Evolutionary conservation across 805 yeast genomes (phyloP), one percentile per base, ranked within the genome.

Genomic region (Kazachstania taianensis): DNA sequence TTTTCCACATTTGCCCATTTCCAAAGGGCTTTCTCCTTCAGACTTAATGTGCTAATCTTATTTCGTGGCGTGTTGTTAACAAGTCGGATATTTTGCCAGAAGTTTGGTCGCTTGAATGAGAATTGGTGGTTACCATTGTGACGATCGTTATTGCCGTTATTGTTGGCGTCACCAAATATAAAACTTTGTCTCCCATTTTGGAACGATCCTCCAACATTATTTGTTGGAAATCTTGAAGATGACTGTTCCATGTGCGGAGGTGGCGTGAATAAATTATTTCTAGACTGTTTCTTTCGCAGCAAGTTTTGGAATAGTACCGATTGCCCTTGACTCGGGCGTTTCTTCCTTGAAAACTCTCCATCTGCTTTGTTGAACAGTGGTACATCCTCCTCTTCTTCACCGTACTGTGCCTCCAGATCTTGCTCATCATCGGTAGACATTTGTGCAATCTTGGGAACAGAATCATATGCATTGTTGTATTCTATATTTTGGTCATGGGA

Each of bases 1-100:
- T 92, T 92, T 46, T 82, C 84, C 17, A 92, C 84, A 50, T 92
- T 92, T 1, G 97, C 94, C 97, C 98, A 92, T 41, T 84, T 70
- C 85, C 96, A 92, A 13, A 82, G 63, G 0, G 97, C 94, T 33
- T 85, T 64, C 52, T 87, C 96, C 40, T 66, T 65, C 1, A 82
- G 73, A 34, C 75, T 72, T 19, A 76, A 50, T 1, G 69, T 63
- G 6, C 71, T 69, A 6, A 69, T 35, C 32, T 44, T 44, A 34
- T 45, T 44, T 7, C 37, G 35, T 3, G 59, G 53, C 6, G 55
- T 52, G 18, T 41, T 49, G 15, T 50, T 53, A 18, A 57, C 36
- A 10, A 50, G 42, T 3, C 52, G 35, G 10, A 50, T 43, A 38
- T 54, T 49, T 30, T 43, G 43, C 9, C 52, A 29, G 7, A 52